Base-by-base conservation (phyloP, 78 protist genomes). In the Blattamonas nauphoetae region DNA sequence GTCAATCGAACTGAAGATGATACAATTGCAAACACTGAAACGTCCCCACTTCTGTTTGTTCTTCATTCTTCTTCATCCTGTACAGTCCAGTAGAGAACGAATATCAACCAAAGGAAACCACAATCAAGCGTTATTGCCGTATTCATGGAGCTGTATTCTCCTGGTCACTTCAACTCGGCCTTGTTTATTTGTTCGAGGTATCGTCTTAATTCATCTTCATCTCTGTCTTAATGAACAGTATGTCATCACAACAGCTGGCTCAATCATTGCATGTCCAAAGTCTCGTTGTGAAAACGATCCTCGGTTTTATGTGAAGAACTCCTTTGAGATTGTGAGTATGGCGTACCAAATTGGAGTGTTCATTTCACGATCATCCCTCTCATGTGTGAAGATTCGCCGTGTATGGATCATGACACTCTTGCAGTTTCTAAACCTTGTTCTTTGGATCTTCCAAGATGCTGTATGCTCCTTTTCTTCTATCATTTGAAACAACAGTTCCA, bases 401-500 rank as follows among this genome's bases (percentile, higher is more conserved):
- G 44, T 81, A 34, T 35, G 41, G 85, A 5, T 81, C 1, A n/a
- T 81, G 44, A 81, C 85, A 35, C 41, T 81, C 85, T 33, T 81
- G 63, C 85, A 81, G 85, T 2, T 81, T 4, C 35, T 81, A 34
- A 81, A 81, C 44, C 33, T 81, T 41, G 45, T 42, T n/a, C 1
- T 81, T 41, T 81, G 1, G 41, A 1, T 36, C 42, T 2, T 5
- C 85, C 85, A 81, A 2, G 85, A 81, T 41, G 33, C 2, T 41
- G 2, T 81, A n/a, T 1, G 83, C n/a, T 79, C 45, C 83, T 55
- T 55, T 55, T 29, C 21, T 55, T 55, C 21, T 55, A 55, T 55
- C 71, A 55, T 55, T 55, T 55, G n/a, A n/a, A n/a, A n/a, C n/a
- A n/a, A n/a, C 71, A 55, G 71, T 55, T 55, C 71, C 71, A 55